Conservation (phyloP, 257 asterid genomes). For the Anisodus tanguticus region DNA sequence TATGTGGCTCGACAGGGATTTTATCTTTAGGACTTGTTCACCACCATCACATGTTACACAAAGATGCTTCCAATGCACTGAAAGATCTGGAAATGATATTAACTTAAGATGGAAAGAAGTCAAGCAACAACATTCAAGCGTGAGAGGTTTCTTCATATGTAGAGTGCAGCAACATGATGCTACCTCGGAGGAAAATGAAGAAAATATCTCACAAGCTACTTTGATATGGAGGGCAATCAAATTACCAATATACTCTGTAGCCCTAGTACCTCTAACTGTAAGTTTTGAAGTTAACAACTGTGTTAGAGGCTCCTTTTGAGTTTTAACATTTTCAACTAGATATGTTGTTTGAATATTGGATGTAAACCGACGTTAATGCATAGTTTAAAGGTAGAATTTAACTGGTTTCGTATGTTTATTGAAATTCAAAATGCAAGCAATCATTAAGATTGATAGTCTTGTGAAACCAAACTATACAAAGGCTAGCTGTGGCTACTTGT, state of each 20-base stretch:
- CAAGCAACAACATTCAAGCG: slow-evolving; percentile 21
- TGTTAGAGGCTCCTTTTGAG: background rate
- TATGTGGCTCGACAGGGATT: background rate
- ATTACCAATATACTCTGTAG: slow-evolving; percentile 69
- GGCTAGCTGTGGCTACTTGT: background rate
- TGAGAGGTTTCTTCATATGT: slow-evolving; percentile 37
- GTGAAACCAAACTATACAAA: background rate
- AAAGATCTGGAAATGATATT: slow-evolving; percentile 26
- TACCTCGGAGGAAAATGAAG: slow-evolving; percentile 42
- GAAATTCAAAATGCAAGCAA: background rate
- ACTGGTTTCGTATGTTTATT: background rate
- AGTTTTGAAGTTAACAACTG: slow-evolving; percentile 35
- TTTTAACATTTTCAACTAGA: background rate
- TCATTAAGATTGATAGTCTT: background rate
- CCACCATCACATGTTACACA: slow-evolving; percentile 34
- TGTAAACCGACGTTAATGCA: background rate
- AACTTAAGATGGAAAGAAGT: slow-evolving; percentile 35
- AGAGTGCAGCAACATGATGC: slow-evolving; percentile 38
- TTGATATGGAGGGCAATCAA: slow-evolving; percentile 88
- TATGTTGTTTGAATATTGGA: background rate
- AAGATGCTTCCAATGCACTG: slow-evolving; percentile 35
- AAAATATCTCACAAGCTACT: slow-evolving; percentile 60
- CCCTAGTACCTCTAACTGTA: slow-evolving; percentile 78
- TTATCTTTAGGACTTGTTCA: slow-evolving; percentile 39
- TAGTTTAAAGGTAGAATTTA: background rate